phyloP scores from a whole-genome alignment of 805 yeast genomes.

The Candida maris region DNA sequence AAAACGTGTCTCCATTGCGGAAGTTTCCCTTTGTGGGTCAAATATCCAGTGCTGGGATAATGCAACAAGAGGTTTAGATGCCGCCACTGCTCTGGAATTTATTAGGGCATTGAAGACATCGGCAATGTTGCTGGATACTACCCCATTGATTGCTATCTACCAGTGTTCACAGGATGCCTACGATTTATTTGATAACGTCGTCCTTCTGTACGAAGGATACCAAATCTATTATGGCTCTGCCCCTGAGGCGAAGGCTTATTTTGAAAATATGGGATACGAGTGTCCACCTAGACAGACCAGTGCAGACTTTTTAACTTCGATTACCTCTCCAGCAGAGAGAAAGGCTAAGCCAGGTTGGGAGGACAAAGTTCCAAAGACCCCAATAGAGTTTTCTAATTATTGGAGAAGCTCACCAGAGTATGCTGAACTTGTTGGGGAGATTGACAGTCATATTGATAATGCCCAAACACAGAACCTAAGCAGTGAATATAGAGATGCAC shows the following conservation, averaged over 20 bases:
- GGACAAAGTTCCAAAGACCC: constrained; percentile 34
- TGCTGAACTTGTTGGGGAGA: constrained; percentile 28
- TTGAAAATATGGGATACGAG: constrained; percentile 42
- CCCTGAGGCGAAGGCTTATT: constrained; percentile 35
- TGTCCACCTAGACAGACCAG: constrained; percentile 47
- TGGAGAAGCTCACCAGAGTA: constrained; percentile 35
- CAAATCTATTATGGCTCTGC: constrained; percentile 40
- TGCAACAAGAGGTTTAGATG: constrained; percentile 68
- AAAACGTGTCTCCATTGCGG: constrained; percentile 62
- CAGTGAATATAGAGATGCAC: constrained; percentile 33
- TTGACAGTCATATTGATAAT: constrained; percentile 29
- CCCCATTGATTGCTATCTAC: constrained; percentile 51
- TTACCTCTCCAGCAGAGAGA: constrained; percentile 29
- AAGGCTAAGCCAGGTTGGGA: constrained; percentile 31
- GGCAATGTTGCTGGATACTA: constrained; percentile 45
- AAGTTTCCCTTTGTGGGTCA: constrained; percentile 38
- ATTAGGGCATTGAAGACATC: constrained; percentile 54
- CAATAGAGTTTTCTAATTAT: constrained; percentile 35
- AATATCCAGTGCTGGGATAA: constrained; percentile 60
- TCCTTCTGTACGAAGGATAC: constrained; percentile 41
- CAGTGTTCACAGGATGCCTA: constrained; percentile 44
- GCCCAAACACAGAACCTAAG: constrained; percentile 9
- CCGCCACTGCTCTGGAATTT: constrained; percentile 67
- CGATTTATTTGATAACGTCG: constrained; percentile 41
- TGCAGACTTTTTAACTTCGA: constrained; percentile 43